Evolutionary conservation across 805 yeast genomes (phyloP).

Genomic region (Lipomyces mesembrius): DNA sequence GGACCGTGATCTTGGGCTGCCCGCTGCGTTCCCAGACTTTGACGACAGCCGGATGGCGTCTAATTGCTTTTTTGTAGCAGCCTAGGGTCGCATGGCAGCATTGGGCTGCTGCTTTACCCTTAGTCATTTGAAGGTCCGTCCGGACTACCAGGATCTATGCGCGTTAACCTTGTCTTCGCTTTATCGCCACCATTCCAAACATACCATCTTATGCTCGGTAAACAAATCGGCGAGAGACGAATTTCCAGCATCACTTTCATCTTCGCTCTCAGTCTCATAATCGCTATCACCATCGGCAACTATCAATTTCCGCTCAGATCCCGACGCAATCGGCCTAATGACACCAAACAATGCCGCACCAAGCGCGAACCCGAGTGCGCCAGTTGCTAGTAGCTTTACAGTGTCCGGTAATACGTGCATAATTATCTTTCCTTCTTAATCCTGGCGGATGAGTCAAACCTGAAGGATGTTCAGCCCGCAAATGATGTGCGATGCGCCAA

Average conservation of each 20-base stretch:
- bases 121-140: conserved; percentile 86
- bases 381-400: conserved; percentile 12
- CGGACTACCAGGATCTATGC: conserved; percentile 77
- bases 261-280: conserved; percentile 19
- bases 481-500: no score
- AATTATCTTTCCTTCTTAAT: background rate
- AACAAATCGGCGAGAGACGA: conserved; percentile 21
- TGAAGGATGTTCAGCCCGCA: no score
- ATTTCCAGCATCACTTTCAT: conserved; percentile 9
- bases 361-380: conserved; percentile 19
- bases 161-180: background rate
- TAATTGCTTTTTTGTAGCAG: conserved; percentile 65
- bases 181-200: background rate
- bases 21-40: conserved; percentile 81
- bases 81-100: conserved; percentile 98
- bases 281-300: conserved; percentile 15
- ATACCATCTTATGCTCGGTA: conserved; percentile 34
- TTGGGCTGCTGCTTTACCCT: conserved; percentile 97
- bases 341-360: conserved; percentile 18
- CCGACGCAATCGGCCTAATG: background rate
- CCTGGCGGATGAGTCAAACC: background rate
- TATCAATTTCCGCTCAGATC: conserved; percentile 1
- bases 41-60: conserved; percentile 65
- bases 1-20: conserved; percentile 91
- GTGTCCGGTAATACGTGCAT: conserved; percentile 11